These are phyloP conservation scores for Cucumis hystrix DNA, from an alignment of 306 rosid species.

Conservation along the genomic window DNA sequence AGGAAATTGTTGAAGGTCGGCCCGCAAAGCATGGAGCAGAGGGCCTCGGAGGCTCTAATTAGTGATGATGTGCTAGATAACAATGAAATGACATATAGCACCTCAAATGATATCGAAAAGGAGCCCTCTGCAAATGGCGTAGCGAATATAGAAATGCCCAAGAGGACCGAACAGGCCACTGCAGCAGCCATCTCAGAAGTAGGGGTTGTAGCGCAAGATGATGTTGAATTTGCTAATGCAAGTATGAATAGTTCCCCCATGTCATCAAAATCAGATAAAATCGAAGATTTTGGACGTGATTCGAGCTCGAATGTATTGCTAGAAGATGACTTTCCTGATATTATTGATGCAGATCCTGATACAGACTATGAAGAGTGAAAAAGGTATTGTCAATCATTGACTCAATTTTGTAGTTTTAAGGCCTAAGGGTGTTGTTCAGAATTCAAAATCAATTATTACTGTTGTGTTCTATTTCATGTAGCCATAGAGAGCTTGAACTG, in stretches of 20 bases:
- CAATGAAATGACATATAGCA: constrained; percentile 18
- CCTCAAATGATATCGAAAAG: constrained; percentile 8
- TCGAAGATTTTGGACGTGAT: constrained; percentile 9
- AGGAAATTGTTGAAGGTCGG: constrained; percentile 17
- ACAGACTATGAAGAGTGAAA: constrained; percentile 31
- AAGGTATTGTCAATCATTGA: neutral
- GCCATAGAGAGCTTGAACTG: neutral
- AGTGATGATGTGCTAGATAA: constrained; percentile 12
- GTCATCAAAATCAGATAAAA: constrained; percentile 14
- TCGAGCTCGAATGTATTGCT: constrained; percentile 8
- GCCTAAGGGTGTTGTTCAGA: neutral
- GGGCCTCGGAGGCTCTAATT: constrained; percentile 15
- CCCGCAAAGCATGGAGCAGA: constrained; percentile 12
- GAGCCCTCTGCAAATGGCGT: constrained; percentile 8
- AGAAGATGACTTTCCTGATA: constrained; percentile 47
- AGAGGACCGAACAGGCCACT: constrained; percentile 10
- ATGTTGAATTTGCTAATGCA: constrained; percentile 9
- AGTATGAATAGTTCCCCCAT: constrained; percentile 7
- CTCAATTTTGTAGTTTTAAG: neutral
- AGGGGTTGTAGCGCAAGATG: neutral
- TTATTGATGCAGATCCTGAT: constrained; percentile 57
- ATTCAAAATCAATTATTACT: neutral
- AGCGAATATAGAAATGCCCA: constrained; percentile 14
- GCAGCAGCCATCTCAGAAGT: constrained; percentile 9
- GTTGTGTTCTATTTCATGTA: neutral